Percentiles rank a stretch among this genome's conserved stretches.
phyloP scores from a whole-genome alignment of 208 protist species.

The Trichomonas gallinae region DNA sequence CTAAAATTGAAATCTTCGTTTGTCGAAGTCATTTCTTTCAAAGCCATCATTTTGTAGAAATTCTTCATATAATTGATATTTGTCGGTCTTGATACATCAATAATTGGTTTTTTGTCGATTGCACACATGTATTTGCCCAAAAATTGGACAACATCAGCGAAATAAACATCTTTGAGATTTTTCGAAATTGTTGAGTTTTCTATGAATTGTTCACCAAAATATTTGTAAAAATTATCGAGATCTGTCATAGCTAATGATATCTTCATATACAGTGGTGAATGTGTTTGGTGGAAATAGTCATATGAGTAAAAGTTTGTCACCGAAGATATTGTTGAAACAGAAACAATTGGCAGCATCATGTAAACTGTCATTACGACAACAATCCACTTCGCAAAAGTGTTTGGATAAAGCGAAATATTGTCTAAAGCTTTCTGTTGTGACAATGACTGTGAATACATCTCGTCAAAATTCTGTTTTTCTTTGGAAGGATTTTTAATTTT shows the following conservation, averaged over 20 bases:
- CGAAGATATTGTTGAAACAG: neutral
- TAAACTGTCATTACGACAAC: neutral
- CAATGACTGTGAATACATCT: no score
- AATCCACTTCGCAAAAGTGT: neutral
- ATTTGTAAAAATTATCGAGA: neutral
- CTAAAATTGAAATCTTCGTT: neutral
- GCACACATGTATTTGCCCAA: neutral
- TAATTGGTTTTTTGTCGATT: neutral
- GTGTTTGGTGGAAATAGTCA: neutral
- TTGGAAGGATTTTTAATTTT: no score
- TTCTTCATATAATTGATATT: neutral
- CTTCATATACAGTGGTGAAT: neutral
- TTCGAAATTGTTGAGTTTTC: neutral
- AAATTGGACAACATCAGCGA: neutral
- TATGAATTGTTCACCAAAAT: neutral
- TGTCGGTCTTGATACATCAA: neutral
- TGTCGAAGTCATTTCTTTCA: neutral
- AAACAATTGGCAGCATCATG: neutral
- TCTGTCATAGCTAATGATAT: neutral
- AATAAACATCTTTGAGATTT: neutral
- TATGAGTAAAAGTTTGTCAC: neutral
- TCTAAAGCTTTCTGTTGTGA: neutral
- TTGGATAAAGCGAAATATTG: neutral
- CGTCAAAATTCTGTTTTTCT: no score
- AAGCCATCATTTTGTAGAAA: neutral